Conservation (phyloP, 306 rosid genomes). For the Oxytropis ochrocephala region DNA sequence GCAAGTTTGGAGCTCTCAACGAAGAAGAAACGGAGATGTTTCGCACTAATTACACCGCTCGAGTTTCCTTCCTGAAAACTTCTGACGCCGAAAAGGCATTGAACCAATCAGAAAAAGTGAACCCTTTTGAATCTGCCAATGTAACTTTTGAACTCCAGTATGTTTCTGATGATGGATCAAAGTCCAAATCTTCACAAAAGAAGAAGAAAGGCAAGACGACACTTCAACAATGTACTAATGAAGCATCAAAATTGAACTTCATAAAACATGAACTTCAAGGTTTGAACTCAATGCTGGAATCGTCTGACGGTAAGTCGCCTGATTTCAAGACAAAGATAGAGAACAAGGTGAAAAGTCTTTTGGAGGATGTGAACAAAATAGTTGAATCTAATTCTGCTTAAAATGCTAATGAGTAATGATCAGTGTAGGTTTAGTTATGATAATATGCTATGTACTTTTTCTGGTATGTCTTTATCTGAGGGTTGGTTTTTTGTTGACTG, state of each 20-base stretch:
- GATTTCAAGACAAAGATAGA: constrained; percentile 38
- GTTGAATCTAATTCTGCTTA: constrained; percentile 33
- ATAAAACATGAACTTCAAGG: constrained; percentile 47
- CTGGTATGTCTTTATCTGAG: background rate
- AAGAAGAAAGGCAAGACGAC: constrained; percentile 21
- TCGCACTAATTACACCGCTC: constrained; percentile 44
- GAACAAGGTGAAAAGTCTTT: constrained; percentile 45
- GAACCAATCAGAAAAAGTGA: constrained; percentile 33
- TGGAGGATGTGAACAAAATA: constrained; percentile 59
- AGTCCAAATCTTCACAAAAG: constrained; percentile 18
- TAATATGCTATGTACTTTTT: constrained; percentile 13
- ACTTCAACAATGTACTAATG: constrained; percentile 15
- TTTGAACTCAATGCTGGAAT: constrained; percentile 44
- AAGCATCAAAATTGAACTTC: constrained; percentile 33
- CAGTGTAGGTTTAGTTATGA: constrained; percentile 28
- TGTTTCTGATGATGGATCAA: constrained; percentile 19
- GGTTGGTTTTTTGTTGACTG: background rate
- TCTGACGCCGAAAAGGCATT: constrained; percentile 56
- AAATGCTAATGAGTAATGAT: constrained; percentile 27
- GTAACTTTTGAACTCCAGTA: constrained; percentile 43
- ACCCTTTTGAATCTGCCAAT: constrained; percentile 42
- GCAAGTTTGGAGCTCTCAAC: constrained; percentile 56
- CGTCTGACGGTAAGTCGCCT: constrained; percentile 30
- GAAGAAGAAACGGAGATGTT: constrained; percentile 56
- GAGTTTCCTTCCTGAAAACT: constrained; percentile 40